phyloP scores from a whole-genome alignment of 2,329 filamentous ascomycete species.

The Paradendryphiella salina region DNA sequence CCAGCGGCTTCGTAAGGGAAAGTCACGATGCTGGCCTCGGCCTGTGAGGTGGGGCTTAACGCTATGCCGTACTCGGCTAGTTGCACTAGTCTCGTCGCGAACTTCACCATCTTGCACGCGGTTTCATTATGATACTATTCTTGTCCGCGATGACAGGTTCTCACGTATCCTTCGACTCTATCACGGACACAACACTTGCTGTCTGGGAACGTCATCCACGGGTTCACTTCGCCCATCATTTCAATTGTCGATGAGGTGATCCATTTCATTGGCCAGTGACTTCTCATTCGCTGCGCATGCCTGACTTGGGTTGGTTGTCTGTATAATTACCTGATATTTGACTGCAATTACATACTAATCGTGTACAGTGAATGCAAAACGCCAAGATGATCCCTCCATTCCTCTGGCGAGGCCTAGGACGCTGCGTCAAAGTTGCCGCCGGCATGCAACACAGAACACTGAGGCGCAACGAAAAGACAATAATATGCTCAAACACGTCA shows the following conservation, averaged over 20 bases:
- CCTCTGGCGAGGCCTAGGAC: background rate
- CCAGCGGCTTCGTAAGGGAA: conserved; percentile 1
- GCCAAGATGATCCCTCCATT: background rate
- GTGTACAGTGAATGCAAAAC: background rate
- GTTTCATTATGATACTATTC: too few relatives aligned
- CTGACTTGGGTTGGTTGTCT: background rate
- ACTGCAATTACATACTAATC: conserved; percentile 1
- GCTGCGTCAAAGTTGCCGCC: background rate
- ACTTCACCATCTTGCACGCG: background rate
- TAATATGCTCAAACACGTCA: background rate
- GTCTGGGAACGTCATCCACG: too few relatives aligned
- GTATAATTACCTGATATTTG: conserved; percentile 4
- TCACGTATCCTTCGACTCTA: too few relatives aligned
- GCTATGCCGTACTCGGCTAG: conserved; percentile 13
- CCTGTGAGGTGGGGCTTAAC: conserved; percentile 21
- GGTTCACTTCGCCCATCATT: too few relatives aligned
- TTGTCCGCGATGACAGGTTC: too few relatives aligned
- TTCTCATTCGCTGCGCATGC: background rate
- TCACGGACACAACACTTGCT: too few relatives aligned
- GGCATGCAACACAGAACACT: background rate
- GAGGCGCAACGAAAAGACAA: background rate
- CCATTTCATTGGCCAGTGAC: background rate
- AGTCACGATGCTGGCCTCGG: conserved; percentile 19
- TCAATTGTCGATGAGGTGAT: too few relatives aligned
- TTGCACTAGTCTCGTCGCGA: conserved; percentile 7